Base-by-base conservation (phyloP, 1,139 yeast genomes). In the Zygoascus hellenicus region DNA sequence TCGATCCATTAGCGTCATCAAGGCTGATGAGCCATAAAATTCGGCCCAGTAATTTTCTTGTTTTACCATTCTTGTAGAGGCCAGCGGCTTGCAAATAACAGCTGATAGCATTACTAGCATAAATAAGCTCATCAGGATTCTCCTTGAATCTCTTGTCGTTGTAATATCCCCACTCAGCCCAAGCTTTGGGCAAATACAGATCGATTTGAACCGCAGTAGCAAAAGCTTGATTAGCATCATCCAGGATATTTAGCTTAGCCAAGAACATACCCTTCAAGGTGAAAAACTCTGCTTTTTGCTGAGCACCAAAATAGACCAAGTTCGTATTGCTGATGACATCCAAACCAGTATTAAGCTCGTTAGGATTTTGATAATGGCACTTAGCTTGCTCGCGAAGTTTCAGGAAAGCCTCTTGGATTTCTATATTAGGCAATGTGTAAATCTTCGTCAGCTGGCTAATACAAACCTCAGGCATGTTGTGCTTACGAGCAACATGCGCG, bases 131-230 rank as follows among this genome's bases (percentile, higher is more conserved):
- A 45, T 74, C 78, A 1, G 95, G 92, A 55, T 82, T 83, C 57
- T 88, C 96, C 57, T 87, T 86, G 65, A 88, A 83, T 44, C 96
- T 73, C 42, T 83, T 79, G 57, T 94, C 98, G 62, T 89, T 92
- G 69, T 89, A 94, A 63, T 81, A 80, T 52, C 98, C 99, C 98
- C 98, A 94, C 65, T 94, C 97, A 1, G 97, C 97, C 99, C 99
- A 94, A 0, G 98, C 98, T 62, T 92, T 92, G 1, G 98, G 96
- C 48, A 92, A 69, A 58, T 89, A 88, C 58, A 90, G 76, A 61
- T 94, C 98, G 51, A 90, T 82, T 65, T 92, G 97, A 19, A 94
- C 97, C 3, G 98, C 96, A 1, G 97, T 86, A 1, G 97, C 96
- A 70, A 92, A 92, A 0, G 97, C 96, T 63, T 90, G 95, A 63